phyloP scores from a whole-genome alignment of 495 filamentous ascomycete genomes.

The Penicillium goetzii region DNA sequence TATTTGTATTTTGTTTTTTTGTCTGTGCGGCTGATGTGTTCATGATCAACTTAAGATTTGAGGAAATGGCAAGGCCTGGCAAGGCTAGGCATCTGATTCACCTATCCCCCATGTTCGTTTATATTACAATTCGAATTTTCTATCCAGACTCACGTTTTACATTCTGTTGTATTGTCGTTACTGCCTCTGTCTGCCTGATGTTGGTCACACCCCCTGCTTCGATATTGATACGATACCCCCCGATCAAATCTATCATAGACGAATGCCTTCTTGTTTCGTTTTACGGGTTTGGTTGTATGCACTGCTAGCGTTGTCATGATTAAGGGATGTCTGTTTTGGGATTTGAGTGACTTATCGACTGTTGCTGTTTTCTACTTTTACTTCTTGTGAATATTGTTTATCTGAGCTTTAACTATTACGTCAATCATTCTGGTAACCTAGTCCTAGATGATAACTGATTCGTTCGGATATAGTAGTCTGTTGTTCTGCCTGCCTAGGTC shows the following conservation, averaged over 20 bases:
- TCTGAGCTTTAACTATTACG: too few species aligned
- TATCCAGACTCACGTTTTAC: not conserved
- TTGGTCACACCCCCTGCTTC: constrained; percentile 18
- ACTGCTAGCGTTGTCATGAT: constrained; percentile 3
- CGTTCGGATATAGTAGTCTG: too few species aligned
- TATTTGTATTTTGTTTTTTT: constrained; percentile 6
- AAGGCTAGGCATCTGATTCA: not conserved
- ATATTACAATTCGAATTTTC: not conserved
- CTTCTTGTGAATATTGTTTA: not conserved
- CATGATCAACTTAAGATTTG: constrained; percentile 19
- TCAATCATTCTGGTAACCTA: not conserved
- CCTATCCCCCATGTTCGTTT: not conserved
- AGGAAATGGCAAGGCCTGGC: not conserved
- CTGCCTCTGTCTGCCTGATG: constrained; percentile 9
- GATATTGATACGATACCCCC: constrained; percentile 33
- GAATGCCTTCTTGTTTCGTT: constrained; percentile 17
- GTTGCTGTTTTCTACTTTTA: not conserved
- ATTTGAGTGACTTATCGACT: not conserved
- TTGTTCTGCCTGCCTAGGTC: not conserved
- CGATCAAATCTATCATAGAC: constrained; percentile 29
- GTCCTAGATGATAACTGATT: too few species aligned
- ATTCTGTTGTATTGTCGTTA: not conserved
- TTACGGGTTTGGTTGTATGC: not conserved
- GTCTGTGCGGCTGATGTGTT: constrained; percentile 17
- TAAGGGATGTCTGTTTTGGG: not conserved